These are phyloP conservation scores for Boletus pseudopeckii DNA, from an alignment of 768 basidiomycete species.

Conservation along the genomic window DNA sequence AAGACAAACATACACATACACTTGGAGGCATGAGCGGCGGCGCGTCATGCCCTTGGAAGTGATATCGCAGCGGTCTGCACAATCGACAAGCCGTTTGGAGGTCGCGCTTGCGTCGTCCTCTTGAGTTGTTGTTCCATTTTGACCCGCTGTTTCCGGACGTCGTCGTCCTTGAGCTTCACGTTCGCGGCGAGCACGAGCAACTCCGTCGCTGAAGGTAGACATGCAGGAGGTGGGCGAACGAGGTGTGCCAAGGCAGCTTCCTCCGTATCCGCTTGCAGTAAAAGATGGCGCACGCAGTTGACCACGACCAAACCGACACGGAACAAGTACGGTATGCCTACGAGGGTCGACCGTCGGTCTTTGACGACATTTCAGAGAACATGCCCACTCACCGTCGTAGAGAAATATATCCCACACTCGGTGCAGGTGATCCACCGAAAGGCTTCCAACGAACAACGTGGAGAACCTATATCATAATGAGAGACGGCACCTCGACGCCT, in stretches of 20 bases:
- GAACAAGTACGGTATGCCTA: constrained; percentile 70
- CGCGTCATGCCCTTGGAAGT: constrained; percentile 23
- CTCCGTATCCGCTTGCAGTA: constrained; percentile 51
- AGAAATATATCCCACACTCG: constrained; percentile 83
- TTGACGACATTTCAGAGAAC: neutral
- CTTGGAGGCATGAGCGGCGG: too few relatives aligned
- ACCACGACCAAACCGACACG: constrained; percentile 71
- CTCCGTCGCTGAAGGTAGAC: constrained; percentile 56
- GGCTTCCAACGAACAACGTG: constrained; percentile 61
- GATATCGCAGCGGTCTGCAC: constrained; percentile 30
- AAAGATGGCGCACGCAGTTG: constrained; percentile 52
- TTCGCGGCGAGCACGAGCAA: constrained; percentile 60
- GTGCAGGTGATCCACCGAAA: constrained; percentile 63
- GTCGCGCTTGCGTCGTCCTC: constrained; percentile 46
- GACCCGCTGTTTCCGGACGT: constrained; percentile 66
- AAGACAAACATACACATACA: neutral
- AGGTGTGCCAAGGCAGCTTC: constrained; percentile 49
- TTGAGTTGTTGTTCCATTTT: constrained; percentile 77
- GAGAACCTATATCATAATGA: constrained; percentile 53
- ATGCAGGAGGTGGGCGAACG: constrained; percentile 45
- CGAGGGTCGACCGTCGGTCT: neutral
- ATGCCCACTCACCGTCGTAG: constrained; percentile 59
- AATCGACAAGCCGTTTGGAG: constrained; percentile 24
- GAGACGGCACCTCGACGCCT: neutral
- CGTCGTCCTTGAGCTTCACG: constrained; percentile 76